Percentiles rank a stretch among this genome's conserved stretches.
phyloP scores from a whole-genome alignment of 2,329 filamentous ascomycete genomes.

The Colletotrichum lentis region DNA sequence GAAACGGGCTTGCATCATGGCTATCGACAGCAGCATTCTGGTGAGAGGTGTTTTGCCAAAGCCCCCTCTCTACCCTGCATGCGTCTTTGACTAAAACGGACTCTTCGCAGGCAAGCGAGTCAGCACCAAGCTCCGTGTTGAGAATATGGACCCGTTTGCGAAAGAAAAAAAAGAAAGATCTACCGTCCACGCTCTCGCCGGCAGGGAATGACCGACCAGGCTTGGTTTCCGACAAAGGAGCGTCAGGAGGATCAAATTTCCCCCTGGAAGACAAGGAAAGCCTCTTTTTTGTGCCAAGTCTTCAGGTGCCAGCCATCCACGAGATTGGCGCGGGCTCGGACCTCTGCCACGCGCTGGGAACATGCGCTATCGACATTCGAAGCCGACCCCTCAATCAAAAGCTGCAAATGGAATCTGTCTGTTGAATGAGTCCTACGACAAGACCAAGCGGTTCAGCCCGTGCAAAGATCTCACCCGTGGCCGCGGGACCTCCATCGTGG shows the following conservation, averaged over 20 bases:
- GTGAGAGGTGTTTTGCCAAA: background rate
- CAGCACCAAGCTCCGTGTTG: too few relatives aligned
- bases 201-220: background rate
- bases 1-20: background rate
- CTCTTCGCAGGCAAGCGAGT: background rate
- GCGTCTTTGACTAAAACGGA: background rate
- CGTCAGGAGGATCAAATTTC: conserved; percentile 12
- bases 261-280: conserved; percentile 17
- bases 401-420: background rate
- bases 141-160: background rate
- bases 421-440: conserved; percentile 2
- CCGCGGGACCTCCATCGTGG: background rate
- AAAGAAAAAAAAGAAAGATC: background rate
- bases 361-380: conserved; percentile 23
- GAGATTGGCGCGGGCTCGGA: conserved; percentile 20
- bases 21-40: background rate
- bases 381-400: conserved; percentile 7
- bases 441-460: conserved; percentile 4
- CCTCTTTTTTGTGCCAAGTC: conserved; percentile 17
- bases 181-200: background rate
- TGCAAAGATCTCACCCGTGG: conserved; percentile 1
- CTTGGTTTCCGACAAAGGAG: background rate
- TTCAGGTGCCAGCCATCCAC: conserved; percentile 24
- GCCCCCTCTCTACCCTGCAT: background rate
- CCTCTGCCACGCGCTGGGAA: conserved; percentile 13